Base-by-base conservation (phyloP, 2,329 filamentous ascomycete species). In the Tolypocladium amazonense region DNA sequence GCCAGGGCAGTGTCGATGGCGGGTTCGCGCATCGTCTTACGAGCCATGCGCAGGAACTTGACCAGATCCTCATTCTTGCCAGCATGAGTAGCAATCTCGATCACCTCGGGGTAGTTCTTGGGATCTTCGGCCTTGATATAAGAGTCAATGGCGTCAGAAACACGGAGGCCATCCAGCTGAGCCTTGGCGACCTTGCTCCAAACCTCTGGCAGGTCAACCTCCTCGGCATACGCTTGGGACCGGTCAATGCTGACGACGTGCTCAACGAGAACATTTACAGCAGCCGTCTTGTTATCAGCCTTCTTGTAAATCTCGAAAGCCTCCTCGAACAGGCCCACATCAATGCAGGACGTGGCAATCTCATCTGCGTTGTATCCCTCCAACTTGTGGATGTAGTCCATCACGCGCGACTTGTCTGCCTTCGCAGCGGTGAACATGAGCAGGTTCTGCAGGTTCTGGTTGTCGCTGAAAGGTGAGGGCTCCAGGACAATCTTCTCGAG, bases 401-500 rank as follows among this genome's bases (percentile, higher is more conserved):
- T 95, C 60, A 99, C 87, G 68, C 92, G 89, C 57, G 88, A 84
- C 79, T 97, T 96, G 75, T 99, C 95, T 15, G 94, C 92, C 79
- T 97, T 97, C 67, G 92, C 92, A 53, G 95, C 94, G 33, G 94
- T 99, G 69, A 97, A 88, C 81, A 99, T 90, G 62, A 99, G 85
- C 62, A 99, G 78, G 75, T 99, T 99, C 76, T 99, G 95, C 60
- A 99, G 81, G 73, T 90, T 97, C 70, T 91, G 85, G 75, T 99
- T 99, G 77, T 99, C 95, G 69, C 91, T 97, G 81, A 99, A 99
- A 6, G 90, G 90, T 5, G 93, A 96, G n/a, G 94, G 95, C 80
- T 99, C 94, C n/a, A 99, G 80, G 38, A 99, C 93, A 66, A 99
- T 99, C 86, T 97, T 99, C 81, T 99, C 95, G 23, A 99, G 83